Percentiles rank a stretch among this genome's conserved stretches.
Conservation (phyloP, 2,329 filamentous ascomycete genomes). For the Diaporthe ampelina region DNA sequence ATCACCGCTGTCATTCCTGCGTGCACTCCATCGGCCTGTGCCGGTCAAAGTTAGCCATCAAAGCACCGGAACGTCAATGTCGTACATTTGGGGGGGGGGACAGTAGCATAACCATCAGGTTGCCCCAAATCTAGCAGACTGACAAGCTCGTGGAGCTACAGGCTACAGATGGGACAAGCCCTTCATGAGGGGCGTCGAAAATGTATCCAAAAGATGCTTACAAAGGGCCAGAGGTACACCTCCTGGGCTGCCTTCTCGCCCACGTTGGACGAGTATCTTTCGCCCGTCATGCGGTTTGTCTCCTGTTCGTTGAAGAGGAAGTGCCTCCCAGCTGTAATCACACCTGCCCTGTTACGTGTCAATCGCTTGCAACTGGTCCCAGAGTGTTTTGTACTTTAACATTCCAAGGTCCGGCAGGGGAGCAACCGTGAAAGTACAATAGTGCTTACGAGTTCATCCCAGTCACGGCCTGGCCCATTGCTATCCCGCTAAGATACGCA, state of each 20-base stretch:
- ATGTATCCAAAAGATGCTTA: too few relatives aligned
- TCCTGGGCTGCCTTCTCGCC: slow-evolving; percentile 56
- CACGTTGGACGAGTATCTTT: slow-evolving; percentile 54
- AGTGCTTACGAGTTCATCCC: slow-evolving; percentile 71
- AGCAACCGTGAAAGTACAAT: neutral
- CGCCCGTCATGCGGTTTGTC: slow-evolving; percentile 61
- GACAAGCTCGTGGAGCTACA: too few relatives aligned
- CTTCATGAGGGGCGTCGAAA: too few relatives aligned
- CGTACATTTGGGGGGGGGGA: too few relatives aligned
- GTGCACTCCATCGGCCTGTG: neutral
- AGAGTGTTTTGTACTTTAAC: neutral
- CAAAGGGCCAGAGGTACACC: slow-evolving; percentile 60
- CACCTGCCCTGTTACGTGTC: slow-evolving; percentile 61
- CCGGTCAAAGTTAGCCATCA: too few relatives aligned
- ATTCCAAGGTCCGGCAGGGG: neutral
- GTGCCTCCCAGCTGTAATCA: slow-evolving; percentile 79
- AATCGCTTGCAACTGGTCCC: neutral
- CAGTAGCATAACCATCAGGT: too few relatives aligned
- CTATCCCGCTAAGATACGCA: slow-evolving; percentile 67
- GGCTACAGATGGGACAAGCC: too few relatives aligned
- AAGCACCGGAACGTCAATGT: too few relatives aligned
- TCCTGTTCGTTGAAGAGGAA: slow-evolving; percentile 67
- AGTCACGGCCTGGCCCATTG: slow-evolving; percentile 67
- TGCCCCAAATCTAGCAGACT: too few relatives aligned
- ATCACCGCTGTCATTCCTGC: slow-evolving; percentile 31